Evolutionary conservation across 805 yeast species (phyloP).

Genomic region (Teunomyces stri): DNA sequence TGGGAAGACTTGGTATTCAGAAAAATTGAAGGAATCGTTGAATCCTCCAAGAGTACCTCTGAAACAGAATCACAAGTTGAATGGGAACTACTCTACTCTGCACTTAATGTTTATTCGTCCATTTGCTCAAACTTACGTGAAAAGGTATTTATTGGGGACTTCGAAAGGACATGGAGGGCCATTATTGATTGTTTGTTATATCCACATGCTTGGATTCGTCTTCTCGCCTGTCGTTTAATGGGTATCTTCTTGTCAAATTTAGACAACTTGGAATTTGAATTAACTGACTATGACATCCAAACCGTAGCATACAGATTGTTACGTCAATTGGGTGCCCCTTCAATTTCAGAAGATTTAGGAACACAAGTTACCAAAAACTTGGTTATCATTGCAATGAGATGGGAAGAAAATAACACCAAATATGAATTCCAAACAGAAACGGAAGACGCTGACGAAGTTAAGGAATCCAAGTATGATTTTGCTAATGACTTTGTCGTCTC

Average conservation of each 20-base stretch:
- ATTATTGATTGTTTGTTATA: conserved; percentile 60
- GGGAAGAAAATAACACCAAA: conserved; percentile 50
- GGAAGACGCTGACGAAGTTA: conserved; percentile 20
- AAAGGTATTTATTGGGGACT: conserved; percentile 22
- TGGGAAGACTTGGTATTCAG: conserved; percentile 40
- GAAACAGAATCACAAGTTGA: conserved; percentile 40
- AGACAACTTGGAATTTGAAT: conserved; percentile 31
- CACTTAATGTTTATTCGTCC: conserved; percentile 51
- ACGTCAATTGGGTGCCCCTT: conserved; percentile 82
- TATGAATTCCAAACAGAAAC: conserved; percentile 25
- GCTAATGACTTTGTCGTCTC: conserved; percentile 61
- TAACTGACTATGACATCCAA: conserved; percentile 52
- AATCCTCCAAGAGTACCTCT: conserved; percentile 34
- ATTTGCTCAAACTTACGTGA: conserved; percentile 39
- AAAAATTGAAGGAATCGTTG: conserved; percentile 23
- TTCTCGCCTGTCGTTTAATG: conserved; percentile 58
- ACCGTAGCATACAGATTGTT: conserved; percentile 63
- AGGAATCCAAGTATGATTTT: conserved; percentile 19
- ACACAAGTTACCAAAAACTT: conserved; percentile 65
- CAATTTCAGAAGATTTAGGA: conserved; percentile 61
- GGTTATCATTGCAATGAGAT: conserved; percentile 55
- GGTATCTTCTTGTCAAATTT: conserved; percentile 49
- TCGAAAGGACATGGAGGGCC: conserved; percentile 47
- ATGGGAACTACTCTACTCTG: conserved; percentile 79
- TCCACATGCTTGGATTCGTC: conserved; percentile 92